Evolutionary conservation across 495 filamentous ascomycete genomes (phyloP), one percentile per base, ranked within the genome.

Genomic region (Daldinia loculata): DNA sequence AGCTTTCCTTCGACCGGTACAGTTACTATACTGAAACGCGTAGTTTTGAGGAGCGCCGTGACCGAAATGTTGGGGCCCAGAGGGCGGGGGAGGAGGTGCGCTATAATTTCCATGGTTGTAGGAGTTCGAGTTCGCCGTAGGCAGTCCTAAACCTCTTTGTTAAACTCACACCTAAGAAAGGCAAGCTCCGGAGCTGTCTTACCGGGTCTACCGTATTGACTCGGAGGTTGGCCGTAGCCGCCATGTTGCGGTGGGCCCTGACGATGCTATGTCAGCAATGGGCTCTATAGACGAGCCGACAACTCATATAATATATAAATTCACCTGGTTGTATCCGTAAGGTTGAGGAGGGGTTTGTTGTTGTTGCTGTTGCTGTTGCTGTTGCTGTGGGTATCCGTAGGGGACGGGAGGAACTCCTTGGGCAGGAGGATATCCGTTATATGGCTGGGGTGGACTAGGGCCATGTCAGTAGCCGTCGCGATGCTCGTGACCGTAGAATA

Each of bases 1-100:
- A 24, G 95, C 95, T 86, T 97, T 99, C 75, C 93, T 84, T 74
- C 90, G 89, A 22, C 95, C 95, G 3, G 92, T 95, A 76, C 95
- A 99, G 61, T 91, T 89, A 59, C 94, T 97, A 79, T 97, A 98
- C 77, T 93, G 91, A 80, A 94, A 98, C 56, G 83, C 89, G 77
- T 97, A 95, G 59, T 86, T 85, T 65, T 88, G 85, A 29, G 93
- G 91, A 30, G 94, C 93, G 61, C 93, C 94, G 38, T 86, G 81
- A 36, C 92, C 91, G 75, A 97, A 98, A 67, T 83, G 81, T 75
- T 91, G 89, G 5, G 84, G 83, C 27, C 82, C 78, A 22, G 83
- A 72, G 2, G 90, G 90, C 15, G 89, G 89, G 22, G 87, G 86
- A 4, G 84, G 84, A 34, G 90, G 89, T 22, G 83, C 87, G 66